Evolutionary conservation across 1,284 basidiomycete genomes (phyloP).

Genomic region (Naganishia albida): DNA sequence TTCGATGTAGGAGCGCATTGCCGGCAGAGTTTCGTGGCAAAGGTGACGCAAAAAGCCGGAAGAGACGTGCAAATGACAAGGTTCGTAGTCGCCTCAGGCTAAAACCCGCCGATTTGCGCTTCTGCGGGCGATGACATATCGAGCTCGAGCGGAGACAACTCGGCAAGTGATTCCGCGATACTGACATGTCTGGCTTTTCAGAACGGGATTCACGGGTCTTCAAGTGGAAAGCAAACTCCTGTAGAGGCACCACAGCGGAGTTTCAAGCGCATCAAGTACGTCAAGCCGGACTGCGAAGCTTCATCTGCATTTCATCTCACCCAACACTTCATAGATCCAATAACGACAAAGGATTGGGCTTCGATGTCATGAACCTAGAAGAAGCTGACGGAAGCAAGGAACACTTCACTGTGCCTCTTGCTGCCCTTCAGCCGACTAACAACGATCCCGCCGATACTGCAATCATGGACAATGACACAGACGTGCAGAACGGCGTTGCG

Average conservation of each 20-base stretch:
- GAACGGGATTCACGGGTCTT: constrained; percentile 22
- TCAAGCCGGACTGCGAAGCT: neutral
- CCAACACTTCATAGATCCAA: constrained; percentile 13
- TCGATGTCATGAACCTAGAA: constrained; percentile 18
- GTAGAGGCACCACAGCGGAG: constrained; percentile 25
- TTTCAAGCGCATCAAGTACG: constrained; percentile 32
- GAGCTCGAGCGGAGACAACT: neutral
- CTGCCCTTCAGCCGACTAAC: constrained; percentile 10
- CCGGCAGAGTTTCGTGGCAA: constrained; percentile 16
- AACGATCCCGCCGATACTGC: constrained; percentile 3
- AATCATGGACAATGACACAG: constrained; percentile 6
- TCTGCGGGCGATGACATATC: neutral
- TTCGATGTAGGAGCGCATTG: constrained; percentile 3
- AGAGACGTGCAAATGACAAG: constrained; percentile 30
- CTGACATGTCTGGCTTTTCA: neutral
- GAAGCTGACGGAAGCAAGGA: constrained; percentile 8
- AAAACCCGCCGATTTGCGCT: too few species aligned
- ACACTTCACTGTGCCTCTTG: constrained; percentile 21
- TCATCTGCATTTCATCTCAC: neutral
- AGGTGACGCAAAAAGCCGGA: constrained; percentile 25
- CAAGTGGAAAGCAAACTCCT: constrained; percentile 26
- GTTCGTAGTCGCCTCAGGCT: neutral
- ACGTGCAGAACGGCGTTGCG: constrained; percentile 5
- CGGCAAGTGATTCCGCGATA: neutral
- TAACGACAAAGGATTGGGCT: constrained; percentile 31